A percentile compares a stretch with the other conserved stretches of the same genome.
phyloP scores from a whole-genome alignment of 257 asterid species.

The Anisodus tanguticus region DNA sequence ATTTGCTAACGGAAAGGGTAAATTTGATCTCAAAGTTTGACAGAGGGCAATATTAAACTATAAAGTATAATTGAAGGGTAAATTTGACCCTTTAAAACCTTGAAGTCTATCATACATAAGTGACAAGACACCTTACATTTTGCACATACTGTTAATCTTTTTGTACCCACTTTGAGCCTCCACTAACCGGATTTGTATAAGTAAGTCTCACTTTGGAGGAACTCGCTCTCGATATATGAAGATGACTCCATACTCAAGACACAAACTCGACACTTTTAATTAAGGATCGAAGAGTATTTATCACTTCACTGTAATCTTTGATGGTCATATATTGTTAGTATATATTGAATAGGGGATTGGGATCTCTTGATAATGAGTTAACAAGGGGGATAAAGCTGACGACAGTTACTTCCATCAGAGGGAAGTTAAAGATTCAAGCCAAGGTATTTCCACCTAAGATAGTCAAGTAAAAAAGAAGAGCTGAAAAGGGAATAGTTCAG shows the following conservation, averaged over 20 bases:
- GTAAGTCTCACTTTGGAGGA: too few relatives aligned
- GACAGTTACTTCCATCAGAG: conserved; percentile 49
- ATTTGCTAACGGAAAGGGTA: too few relatives aligned
- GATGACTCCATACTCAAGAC: rapidly evolving
- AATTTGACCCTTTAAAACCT: too few relatives aligned
- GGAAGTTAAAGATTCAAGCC: conserved; percentile 48
- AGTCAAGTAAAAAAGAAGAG: conserved; percentile 26
- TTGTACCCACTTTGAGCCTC: too few relatives aligned
- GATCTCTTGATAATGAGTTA: conserved; percentile 23
- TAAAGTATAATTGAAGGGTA: too few relatives aligned
- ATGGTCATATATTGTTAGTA: neutral
- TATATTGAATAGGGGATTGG: neutral
- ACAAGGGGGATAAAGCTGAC: conserved; percentile 29
- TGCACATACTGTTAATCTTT: neutral
- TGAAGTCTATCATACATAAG: neutral
- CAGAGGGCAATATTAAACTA: too few relatives aligned
- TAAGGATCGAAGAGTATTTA: too few relatives aligned
- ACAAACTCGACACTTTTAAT: neutral
- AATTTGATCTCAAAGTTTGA: too few relatives aligned
- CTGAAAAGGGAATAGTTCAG: conserved; percentile 49
- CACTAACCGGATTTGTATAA: too few relatives aligned
- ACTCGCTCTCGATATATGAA: too few relatives aligned
- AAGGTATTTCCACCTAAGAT: conserved; percentile 51
- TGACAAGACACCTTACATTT: neutral
- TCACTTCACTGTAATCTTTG: neutral